Evolutionary conservation across 345 rosid genomes (phyloP).

Genomic region (Barbarea vulgaris): DNA sequence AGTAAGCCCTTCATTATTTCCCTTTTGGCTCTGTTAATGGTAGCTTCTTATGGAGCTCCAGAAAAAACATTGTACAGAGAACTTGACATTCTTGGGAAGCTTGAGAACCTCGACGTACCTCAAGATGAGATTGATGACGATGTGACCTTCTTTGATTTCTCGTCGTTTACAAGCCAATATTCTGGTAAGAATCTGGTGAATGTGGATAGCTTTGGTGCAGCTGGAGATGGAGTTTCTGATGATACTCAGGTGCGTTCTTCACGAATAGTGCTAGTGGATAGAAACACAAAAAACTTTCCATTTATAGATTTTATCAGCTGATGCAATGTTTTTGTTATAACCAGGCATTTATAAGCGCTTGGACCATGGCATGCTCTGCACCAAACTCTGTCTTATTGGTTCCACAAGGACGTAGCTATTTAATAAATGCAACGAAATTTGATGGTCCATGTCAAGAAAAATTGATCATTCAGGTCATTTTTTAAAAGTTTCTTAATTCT

Average conservation of each 20-base stretch:
- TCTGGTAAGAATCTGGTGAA: constrained; percentile 78
- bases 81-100: constrained; percentile 50
- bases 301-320: neutral
- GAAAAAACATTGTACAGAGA: constrained; percentile 43
- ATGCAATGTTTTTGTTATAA: constrained; percentile 15
- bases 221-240: constrained; percentile 88
- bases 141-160: constrained; percentile 43
- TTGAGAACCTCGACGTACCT: constrained; percentile 59
- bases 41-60: constrained; percentile 54
- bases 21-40: constrained; percentile 54
- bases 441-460: constrained; percentile 82
- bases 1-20: constrained; percentile 51
- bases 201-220: constrained; percentile 91
- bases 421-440: constrained; percentile 84
- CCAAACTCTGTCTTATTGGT: constrained; percentile 71
- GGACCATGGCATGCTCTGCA: constrained; percentile 75
- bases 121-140: constrained; percentile 58
- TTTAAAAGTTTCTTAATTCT: neutral
- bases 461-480: constrained; percentile 72
- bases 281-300: neutral
- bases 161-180: constrained; percentile 56
- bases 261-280: neutral
- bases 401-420: constrained; percentile 66
- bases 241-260: constrained; percentile 73
- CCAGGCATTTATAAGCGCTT: constrained; percentile 78